phyloP scores from a whole-genome alignment of 768 basidiomycete species.

The Leccinum truebloodii region DNA sequence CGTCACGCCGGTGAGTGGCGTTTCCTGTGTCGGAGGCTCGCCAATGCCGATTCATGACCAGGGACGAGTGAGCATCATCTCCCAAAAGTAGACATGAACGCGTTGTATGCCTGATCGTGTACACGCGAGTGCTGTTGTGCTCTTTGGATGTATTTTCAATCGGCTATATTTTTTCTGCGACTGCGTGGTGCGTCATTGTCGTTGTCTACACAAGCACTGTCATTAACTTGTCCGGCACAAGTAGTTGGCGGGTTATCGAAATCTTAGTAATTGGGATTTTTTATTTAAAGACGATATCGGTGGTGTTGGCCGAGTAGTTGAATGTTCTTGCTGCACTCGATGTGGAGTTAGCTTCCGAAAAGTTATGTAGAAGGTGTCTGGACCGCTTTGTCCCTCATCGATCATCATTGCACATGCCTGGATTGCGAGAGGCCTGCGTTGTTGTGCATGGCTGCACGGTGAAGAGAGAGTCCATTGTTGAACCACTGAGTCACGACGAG shows the following conservation, averaged over 20 bases:
- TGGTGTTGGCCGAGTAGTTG: constrained; percentile 1
- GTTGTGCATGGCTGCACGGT: no score
- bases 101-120: constrained; percentile 21
- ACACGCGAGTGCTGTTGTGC: not conserved
- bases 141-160: not conserved
- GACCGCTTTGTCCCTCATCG: not conserved
- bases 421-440: not conserved
- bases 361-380: not conserved
- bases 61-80: constrained; percentile 28
- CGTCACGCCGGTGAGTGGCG: constrained; percentile 25
- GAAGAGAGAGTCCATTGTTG: not conserved
- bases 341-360: constrained; percentile 5
- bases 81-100: constrained; percentile 20
- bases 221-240: not conserved
- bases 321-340: constrained; percentile 12
- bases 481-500: constrained; percentile 3
- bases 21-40: not conserved
- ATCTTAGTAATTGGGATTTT: not conserved
- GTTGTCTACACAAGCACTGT: not conserved
- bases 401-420: not conserved
- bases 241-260: not conserved
- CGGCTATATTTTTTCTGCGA: not conserved
- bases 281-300: not conserved
- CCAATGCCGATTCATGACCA: not conserved
- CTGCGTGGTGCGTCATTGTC: no score